These are phyloP conservation scores for Trichoderma atrobrunneum DNA, from an alignment of 2,329 filamentous ascomycete species.

Conservation along the genomic window DNA sequence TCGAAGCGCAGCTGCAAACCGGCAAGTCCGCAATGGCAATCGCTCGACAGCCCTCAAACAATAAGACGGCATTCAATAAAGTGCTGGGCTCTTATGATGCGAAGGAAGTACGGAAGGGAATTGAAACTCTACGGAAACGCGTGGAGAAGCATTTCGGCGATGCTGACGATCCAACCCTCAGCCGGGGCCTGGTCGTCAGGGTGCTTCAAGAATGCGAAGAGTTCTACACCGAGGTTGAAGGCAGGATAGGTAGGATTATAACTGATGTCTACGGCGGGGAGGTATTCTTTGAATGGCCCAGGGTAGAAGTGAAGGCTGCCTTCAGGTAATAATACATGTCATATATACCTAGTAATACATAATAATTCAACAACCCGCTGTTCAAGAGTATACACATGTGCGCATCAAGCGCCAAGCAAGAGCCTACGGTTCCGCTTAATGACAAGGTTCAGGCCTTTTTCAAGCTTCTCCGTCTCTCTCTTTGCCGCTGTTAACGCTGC, in stretches of 20 bases:
- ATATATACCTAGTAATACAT: not conserved
- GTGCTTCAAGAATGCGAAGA: slow-evolving; percentile 60
- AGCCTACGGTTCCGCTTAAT: slow-evolving; percentile 60
- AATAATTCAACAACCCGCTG: not conserved
- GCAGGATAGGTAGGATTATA: slow-evolving; percentile 57
- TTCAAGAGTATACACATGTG: not conserved
- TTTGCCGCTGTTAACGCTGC: slow-evolving; percentile 49
- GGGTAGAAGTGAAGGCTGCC: slow-evolving; percentile 58
- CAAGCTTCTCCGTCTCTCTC: slow-evolving; percentile 60
- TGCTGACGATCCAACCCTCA: slow-evolving; percentile 69
- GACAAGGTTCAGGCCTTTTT: slow-evolving; percentile 59
- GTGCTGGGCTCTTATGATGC: slow-evolving; percentile 74
- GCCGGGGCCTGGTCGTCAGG: slow-evolving; percentile 54
- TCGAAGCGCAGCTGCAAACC: slow-evolving; percentile 66
- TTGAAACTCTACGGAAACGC: slow-evolving; percentile 82
- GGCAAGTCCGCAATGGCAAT: slow-evolving; percentile 63
- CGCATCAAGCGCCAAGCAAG: slow-evolving; percentile 36
- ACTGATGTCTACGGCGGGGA: slow-evolving; percentile 64
- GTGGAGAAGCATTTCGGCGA: slow-evolving; percentile 98
- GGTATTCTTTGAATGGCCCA: slow-evolving; percentile 64
- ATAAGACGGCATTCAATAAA: slow-evolving; percentile 80
- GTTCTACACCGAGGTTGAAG: slow-evolving; percentile 61
- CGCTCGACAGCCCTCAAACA: slow-evolving; percentile 78
- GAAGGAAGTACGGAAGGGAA: slow-evolving; percentile 84
- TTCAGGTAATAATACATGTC: slow-evolving; percentile 40